Percentiles rank a stretch among this genome's conserved stretches.
Conservation (phyloP, 805 yeast species). For the Candida nonsorbophila region DNA sequence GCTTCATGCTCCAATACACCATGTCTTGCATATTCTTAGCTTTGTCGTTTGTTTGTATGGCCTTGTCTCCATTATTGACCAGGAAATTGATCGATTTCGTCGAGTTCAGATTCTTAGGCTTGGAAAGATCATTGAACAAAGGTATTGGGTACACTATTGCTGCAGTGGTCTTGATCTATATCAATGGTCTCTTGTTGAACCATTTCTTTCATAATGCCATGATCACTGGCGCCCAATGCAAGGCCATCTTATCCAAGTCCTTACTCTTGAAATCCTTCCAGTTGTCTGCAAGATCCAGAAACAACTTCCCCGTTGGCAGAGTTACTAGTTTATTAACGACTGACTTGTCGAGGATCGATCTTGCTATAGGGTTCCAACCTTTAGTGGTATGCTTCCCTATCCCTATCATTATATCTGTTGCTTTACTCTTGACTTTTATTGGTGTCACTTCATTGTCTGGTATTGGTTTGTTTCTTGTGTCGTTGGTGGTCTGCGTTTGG, state of each 20-base stretch:
- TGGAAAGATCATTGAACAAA: constrained; percentile 37
- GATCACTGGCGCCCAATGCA: constrained; percentile 38
- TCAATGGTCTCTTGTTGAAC: constrained; percentile 35
- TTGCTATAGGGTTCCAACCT: constrained; percentile 41
- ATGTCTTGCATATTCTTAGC: constrained; percentile 37
- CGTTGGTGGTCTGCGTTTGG: constrained; percentile 27
- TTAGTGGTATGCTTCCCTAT: constrained; percentile 37
- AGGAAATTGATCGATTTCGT: constrained; percentile 62
- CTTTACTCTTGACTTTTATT: constrained; percentile 26
- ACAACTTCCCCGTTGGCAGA: constrained; percentile 32
- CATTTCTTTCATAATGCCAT: constrained; percentile 39
- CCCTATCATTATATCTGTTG: constrained; percentile 35
- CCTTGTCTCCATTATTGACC: constrained; percentile 63
- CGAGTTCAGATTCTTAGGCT: constrained; percentile 37
- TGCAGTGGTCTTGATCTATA: constrained; percentile 48
- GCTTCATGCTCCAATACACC: constrained; percentile 44
- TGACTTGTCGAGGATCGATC: constrained; percentile 39
- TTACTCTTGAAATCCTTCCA: constrained; percentile 34
- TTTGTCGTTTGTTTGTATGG: constrained; percentile 42
- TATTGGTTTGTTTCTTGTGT: constrained; percentile 33
- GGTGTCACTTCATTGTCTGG: constrained; percentile 39
- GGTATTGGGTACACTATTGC: constrained; percentile 82
- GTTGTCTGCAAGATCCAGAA: constrained; percentile 26
- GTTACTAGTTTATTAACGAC: constrained; percentile 39
- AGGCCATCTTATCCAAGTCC: constrained; percentile 35